Base-by-base conservation (phyloP, 192 early-diverging fungal species). In the Linnemannia elongata region DNA sequence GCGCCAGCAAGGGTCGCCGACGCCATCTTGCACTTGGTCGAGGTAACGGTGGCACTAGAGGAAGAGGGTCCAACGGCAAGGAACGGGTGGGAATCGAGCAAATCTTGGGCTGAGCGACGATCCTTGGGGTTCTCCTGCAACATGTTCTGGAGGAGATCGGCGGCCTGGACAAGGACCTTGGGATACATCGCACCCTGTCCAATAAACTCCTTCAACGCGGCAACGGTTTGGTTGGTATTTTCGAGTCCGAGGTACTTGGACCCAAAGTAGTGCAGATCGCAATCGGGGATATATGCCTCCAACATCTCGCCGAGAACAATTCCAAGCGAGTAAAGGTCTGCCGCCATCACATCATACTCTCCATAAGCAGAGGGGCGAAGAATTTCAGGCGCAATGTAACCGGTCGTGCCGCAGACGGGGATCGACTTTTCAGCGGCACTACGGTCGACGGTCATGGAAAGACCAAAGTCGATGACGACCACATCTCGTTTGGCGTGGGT, bases 391-490 rank as follows among this genome's bases (percentile, higher is more conserved):
- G 95, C 94, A 75, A 96, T 91, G 89, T 95, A 96, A 6, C 95
- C 95, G 42, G 90, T 89, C 8, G 95, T 96, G 2, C 95, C 95
- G 41, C 95, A 91, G 66, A 93, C 93, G 8, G 92, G 88, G 45
- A 93, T 92, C 18, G 88, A 74, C 4, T 75, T 71, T 0, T 69
- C 57, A 45, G 90, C 82, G 4, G 42, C 30, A 47, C 35, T 33
- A 36, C 93, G 87, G 33, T 80, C 47, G 74, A 88, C n/a, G 3
- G 70, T 75, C 55, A 77, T 92, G 8, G 95, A 93, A 27, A 96
- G 89, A 9, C 95, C 95, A 89, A 94, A 95, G 82, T 96, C 95
- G 36, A 96, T 96, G 68, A 96, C 88, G 75, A 93, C 90, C 20
- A 95, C 79, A 76, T 95, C 93, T 35, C 63, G 18, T 52, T 87